These are phyloP conservation scores for Trypanosoma melophagium DNA, from an alignment of 208 protist genomes.

Conservation along the genomic window DNA sequence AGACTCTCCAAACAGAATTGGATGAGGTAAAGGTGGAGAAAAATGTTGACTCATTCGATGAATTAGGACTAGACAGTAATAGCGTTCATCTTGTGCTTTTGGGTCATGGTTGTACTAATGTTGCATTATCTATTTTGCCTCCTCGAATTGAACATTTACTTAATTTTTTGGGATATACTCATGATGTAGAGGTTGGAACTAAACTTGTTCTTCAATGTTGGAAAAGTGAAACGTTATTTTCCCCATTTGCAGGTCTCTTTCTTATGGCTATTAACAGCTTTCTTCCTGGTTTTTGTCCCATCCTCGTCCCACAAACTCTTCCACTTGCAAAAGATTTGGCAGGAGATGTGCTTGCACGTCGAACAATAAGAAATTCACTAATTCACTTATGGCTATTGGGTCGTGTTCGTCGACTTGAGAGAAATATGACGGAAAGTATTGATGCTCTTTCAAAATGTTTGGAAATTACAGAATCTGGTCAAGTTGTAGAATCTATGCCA, in stretches of 20 bases:
- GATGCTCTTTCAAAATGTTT: slow-evolving; percentile 39
- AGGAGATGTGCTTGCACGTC: slow-evolving; percentile 23
- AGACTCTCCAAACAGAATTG: slow-evolving; percentile 34
- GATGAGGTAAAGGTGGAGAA: slow-evolving; percentile 34
- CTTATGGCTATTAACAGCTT: slow-evolving; percentile 46
- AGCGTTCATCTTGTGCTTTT: slow-evolving; percentile 56
- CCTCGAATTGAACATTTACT: slow-evolving; percentile 34
- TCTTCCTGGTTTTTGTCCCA: slow-evolving; percentile 36
- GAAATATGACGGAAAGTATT: slow-evolving; percentile 34
- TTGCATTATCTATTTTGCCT: slow-evolving; percentile 53
- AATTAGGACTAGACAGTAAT: slow-evolving; percentile 54
- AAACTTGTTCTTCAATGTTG: slow-evolving; percentile 36
- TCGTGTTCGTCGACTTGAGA: slow-evolving; percentile 46
- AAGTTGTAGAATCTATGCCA: slow-evolving; percentile 49
- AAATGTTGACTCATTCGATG: slow-evolving; percentile 26
- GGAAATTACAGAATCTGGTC: slow-evolving; percentile 29
- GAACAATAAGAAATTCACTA: slow-evolving; percentile 36
- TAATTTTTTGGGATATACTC: slow-evolving; percentile 45
- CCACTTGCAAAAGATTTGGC: slow-evolving; percentile 33
- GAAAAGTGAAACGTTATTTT: slow-evolving; percentile 58
- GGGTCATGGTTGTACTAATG: slow-evolving; percentile 41
- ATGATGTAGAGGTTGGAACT: slow-evolving; percentile 50
- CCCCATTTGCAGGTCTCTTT: slow-evolving; percentile 51
- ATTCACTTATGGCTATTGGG: slow-evolving; percentile 60
- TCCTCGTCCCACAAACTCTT: slow-evolving; percentile 32